phyloP scores from a whole-genome alignment of 768 basidiomycete species.

The Trametes gibbosa region DNA sequence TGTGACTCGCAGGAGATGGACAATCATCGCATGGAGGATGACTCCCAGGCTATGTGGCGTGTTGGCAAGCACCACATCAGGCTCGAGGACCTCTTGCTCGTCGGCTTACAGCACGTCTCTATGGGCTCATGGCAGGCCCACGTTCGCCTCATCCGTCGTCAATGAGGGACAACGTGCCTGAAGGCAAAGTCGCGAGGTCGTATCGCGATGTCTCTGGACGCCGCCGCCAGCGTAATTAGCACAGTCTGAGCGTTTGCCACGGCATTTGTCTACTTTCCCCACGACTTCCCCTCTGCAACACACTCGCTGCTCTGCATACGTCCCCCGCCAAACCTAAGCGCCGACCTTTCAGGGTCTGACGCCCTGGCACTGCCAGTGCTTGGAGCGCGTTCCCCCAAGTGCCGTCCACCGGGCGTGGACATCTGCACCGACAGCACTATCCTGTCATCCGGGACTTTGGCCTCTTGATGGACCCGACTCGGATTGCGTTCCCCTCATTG shows the following conservation, averaged over 20 bases:
- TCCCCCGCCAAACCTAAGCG: neutral
- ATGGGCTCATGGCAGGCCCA: constrained; percentile 84
- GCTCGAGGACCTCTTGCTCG: constrained; percentile 66
- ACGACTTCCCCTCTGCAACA: neutral
- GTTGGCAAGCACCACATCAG: constrained; percentile 56
- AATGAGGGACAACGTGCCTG: neutral
- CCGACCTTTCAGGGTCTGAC: neutral
- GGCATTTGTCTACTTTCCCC: neutral
- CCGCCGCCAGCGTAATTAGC: neutral
- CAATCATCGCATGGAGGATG: constrained; percentile 57
- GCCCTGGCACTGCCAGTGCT: neutral
- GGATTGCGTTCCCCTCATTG: neutral
- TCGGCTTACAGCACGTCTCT: constrained; percentile 80
- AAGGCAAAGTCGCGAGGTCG: too few relatives aligned
- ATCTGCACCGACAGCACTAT: neutral
- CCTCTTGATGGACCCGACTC: neutral
- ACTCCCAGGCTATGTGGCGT: constrained; percentile 57
- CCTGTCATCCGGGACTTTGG: neutral
- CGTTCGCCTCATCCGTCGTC: constrained; percentile 45
- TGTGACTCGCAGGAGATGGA: constrained; percentile 43
- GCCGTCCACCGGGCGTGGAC: neutral
- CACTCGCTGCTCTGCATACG: neutral
- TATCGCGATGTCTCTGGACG: neutral
- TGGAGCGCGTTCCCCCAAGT: neutral
- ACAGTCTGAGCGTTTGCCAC: neutral